Evolutionary conservation across 305 asterid species (phyloP).

Genomic region (Fraxinus platypoda): DNA sequence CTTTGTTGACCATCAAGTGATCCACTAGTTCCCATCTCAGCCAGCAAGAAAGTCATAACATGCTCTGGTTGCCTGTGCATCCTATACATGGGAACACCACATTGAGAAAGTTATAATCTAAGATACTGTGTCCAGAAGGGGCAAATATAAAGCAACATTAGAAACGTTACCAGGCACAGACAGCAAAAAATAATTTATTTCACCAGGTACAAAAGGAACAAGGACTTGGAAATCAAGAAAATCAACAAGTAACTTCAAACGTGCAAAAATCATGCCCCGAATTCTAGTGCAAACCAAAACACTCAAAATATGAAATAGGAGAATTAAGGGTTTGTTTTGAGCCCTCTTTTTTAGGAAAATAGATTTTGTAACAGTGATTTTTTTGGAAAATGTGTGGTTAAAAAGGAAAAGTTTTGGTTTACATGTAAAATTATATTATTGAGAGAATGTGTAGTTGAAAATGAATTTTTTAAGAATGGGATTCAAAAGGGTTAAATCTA

Average conservation of each 20-base stretch:
- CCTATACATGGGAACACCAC: conserved; percentile 33
- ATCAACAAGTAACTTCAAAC: not conserved
- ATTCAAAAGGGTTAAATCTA: not conserved
- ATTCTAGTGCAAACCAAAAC: not conserved
- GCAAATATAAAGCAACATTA: not conserved
- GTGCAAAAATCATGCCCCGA: not conserved
- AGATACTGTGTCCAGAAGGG: not conserved
- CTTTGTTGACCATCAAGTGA: conserved; percentile 93
- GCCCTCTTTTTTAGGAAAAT: not conserved
- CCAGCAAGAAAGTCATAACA: conserved; percentile 83
- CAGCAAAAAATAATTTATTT: not conserved
- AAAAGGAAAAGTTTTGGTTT: not conserved
- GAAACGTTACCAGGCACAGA: not conserved
- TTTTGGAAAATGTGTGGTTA: not conserved
- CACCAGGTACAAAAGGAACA: not conserved
- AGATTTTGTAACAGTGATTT: not conserved
- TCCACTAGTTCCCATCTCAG: conserved; percentile 96
- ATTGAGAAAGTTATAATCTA: not conserved
- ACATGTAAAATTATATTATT: not conserved
- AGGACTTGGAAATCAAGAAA: not conserved
- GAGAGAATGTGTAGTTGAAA: not conserved
- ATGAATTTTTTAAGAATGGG: not conserved
- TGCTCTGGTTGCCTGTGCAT: conserved; percentile 96
- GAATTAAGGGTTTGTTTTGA: not conserved
- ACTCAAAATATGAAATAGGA: not conserved